Conservation (phyloP, 305 asterid genomes). For the Fraxinus sp. region DNA sequence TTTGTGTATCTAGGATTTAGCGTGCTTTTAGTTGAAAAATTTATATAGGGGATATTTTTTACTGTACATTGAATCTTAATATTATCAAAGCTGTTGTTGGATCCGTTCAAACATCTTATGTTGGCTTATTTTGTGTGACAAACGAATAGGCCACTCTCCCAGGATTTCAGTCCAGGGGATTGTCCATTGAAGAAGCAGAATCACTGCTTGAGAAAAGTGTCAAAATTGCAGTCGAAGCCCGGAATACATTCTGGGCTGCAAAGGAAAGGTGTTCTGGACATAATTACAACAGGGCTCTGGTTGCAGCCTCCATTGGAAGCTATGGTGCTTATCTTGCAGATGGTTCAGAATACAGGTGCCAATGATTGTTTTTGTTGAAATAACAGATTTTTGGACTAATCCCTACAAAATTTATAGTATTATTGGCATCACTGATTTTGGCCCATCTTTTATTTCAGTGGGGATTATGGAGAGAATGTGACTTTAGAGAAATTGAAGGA, state of each 20-base stretch:
- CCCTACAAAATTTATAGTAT: background rate
- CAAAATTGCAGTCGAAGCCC: slow-evolving; percentile 58
- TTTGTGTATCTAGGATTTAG: background rate
- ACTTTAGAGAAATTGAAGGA: slow-evolving; percentile 58
- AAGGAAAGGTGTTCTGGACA: slow-evolving; percentile 32
- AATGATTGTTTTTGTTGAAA: background rate
- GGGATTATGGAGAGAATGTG: slow-evolving; percentile 53
- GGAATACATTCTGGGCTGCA: slow-evolving; percentile 63
- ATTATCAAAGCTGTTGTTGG: background rate
- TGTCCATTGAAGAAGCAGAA: slow-evolving; percentile 66
- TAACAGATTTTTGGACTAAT: too few species aligned
- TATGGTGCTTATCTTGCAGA: slow-evolving; percentile 87
- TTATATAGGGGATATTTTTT: background rate
- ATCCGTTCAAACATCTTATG: background rate
- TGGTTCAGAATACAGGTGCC: slow-evolving; percentile 83
- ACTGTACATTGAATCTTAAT: background rate
- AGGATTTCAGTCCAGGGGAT: slow-evolving; percentile 66
- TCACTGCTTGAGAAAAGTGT: slow-evolving; percentile 54
- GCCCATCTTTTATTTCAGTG: slow-evolving; percentile 38
- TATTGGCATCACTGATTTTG: background rate
- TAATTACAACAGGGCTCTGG: slow-evolving; percentile 51
- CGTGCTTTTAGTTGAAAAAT: background rate
- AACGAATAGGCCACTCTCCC: slow-evolving; percentile 64
- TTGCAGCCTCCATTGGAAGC: slow-evolving; percentile 90
- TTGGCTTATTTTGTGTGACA: background rate